These are phyloP conservation scores for Lanzia echinophila DNA, from an alignment of 2,329 filamentous ascomycete genomes.

Conservation along the genomic window DNA sequence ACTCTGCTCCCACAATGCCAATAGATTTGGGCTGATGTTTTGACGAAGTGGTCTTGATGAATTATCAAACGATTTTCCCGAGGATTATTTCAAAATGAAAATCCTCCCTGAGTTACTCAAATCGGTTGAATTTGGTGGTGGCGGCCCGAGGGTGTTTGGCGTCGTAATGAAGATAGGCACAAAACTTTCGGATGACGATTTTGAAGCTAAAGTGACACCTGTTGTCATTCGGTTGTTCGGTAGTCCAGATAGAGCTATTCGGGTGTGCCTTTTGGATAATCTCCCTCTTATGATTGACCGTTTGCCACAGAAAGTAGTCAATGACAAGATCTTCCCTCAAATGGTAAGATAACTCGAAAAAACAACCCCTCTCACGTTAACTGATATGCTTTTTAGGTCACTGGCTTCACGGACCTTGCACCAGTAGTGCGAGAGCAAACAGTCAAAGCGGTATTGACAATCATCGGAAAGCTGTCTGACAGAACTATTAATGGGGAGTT, in stretches of 20 bases:
- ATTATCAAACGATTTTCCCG: slow-evolving; percentile 87
- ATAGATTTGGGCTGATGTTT: slow-evolving; percentile 4
- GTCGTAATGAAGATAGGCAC: slow-evolving; percentile 86
- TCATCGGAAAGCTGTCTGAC: slow-evolving; percentile 86
- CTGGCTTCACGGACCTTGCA: slow-evolving; percentile 86
- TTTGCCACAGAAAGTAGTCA: slow-evolving; percentile 79
- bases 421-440: slow-evolving; percentile 93
- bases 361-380: slow-evolving; percentile 15
- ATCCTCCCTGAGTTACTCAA: slow-evolving; percentile 93
- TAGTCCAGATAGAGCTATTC: slow-evolving; percentile 85
- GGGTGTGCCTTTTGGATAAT: slow-evolving; percentile 85
- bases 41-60: slow-evolving; percentile 63
- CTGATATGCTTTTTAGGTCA: slow-evolving; percentile 48
- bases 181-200: slow-evolving; percentile 86
- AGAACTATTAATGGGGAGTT: slow-evolving; percentile 90
- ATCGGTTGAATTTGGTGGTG: slow-evolving; percentile 96
- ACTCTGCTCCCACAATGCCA: slow-evolving; percentile 16
- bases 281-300: slow-evolving; percentile 87
- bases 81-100: slow-evolving; percentile 98
- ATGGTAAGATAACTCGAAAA: slow-evolving; percentile 50
- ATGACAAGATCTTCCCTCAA: slow-evolving; percentile 94
- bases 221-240: slow-evolving; percentile 81
- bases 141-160: slow-evolving; percentile 81
- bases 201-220: slow-evolving; percentile 74
- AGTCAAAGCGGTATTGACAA: slow-evolving; percentile 82